Percentiles rank a stretch among this genome's conserved stretches.
Evolutionary conservation across 768 basidiomycete genomes (phyloP).

Genomic region (Naganishia vaughanmartiniae): DNA sequence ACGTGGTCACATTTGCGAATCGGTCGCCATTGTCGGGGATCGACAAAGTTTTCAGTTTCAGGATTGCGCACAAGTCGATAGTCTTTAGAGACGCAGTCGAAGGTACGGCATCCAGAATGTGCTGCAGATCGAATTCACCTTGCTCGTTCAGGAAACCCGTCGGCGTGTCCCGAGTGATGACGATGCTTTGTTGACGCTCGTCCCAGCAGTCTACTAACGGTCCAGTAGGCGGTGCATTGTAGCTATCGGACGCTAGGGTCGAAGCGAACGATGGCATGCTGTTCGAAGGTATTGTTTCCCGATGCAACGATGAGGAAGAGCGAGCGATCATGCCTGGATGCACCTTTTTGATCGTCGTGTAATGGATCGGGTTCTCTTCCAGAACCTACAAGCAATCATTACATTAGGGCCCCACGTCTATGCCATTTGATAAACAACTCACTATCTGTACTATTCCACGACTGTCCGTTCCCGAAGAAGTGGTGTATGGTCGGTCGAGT

Average conservation of each 20-base stretch:
- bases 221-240: not conserved
- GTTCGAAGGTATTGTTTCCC: not conserved
- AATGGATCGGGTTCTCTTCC: not conserved
- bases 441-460: not conserved
- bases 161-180: constrained; percentile 1
- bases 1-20: not conserved
- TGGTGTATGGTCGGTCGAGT: constrained; percentile 13
- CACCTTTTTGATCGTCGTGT: not conserved
- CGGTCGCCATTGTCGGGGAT: not conserved
- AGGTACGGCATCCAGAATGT: constrained; percentile 9
- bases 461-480: not conserved
- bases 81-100: not conserved
- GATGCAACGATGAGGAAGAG: no score
- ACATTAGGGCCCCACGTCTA: not conserved
- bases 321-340: constrained; percentile 9
- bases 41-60: constrained; percentile 2
- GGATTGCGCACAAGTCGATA: not conserved
- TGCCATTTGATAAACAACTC: not conserved
- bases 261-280: not conserved
- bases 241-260: not conserved
- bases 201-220: constrained; percentile 7
- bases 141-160: constrained; percentile 6
- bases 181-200: constrained; percentile 2
- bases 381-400: not conserved
- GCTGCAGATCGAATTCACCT: constrained; percentile 11